Conservation (phyloP, 164 flowering plant species). For the Kalanchoe fedtschenkoi region DNA sequence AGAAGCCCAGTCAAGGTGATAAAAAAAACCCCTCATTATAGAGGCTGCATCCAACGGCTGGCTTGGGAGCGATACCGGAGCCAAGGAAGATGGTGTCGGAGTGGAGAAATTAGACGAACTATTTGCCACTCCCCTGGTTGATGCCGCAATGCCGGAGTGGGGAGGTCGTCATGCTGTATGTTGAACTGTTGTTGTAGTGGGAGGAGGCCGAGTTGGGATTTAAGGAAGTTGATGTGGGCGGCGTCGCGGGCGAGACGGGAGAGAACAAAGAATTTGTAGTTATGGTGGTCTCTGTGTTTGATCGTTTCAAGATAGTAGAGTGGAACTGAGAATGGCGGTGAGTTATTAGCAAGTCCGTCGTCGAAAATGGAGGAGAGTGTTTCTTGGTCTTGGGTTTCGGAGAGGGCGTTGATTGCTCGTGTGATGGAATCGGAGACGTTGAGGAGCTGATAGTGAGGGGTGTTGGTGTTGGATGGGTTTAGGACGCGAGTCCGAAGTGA, state of each 20-base stretch:
- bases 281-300: conserved; percentile 12
- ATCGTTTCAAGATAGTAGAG: conserved; percentile 20
- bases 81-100: conserved; percentile 45
- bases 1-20: conserved; percentile 44
- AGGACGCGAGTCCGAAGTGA: neutral
- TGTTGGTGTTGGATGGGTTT: neutral
- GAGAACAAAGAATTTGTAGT: conserved; percentile 20
- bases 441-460: conserved; percentile 13
- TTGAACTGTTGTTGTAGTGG: conserved; percentile 16
- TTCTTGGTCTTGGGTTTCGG: conserved; percentile 11
- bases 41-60: conserved; percentile 50
- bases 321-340: conserved; percentile 16
- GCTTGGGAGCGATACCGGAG: conserved; percentile 14
- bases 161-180: conserved; percentile 17
- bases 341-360: no score
- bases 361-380: conserved; percentile 5
- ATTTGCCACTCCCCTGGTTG: conserved; percentile 45
- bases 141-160: conserved; percentile 30
- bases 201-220: conserved; percentile 13
- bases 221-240: conserved; percentile 22
- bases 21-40: conserved; percentile 52
- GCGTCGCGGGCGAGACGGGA: conserved; percentile 39
- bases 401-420: conserved; percentile 14
- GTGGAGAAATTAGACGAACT: conserved; percentile 30
- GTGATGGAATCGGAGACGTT: conserved; percentile 20